Base-by-base conservation (phyloP, 768 basidiomycete species). In the Tylopilus sp. region DNA sequence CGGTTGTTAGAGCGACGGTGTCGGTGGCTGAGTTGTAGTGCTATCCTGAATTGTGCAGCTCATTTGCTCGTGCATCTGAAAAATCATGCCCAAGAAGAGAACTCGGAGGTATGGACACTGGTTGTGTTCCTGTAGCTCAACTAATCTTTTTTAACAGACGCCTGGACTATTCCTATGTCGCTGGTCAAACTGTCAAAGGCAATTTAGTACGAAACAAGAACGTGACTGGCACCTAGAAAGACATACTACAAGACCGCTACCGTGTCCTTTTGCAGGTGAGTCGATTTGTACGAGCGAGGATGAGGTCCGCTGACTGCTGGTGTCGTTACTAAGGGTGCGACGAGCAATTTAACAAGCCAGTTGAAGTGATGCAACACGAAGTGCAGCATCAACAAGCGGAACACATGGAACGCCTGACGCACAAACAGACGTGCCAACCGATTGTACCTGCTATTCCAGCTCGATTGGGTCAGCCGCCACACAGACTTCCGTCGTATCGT, bases 1-100 rank as follows among this genome's bases (percentile, higher is more conserved):
- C 72, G 79, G 53, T 53, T 85, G 47, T 71, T 70, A 47, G 71
- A 73, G 54, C 63, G 71, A 40, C 69, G 64, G 11, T 89, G 86
- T 67, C 73, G 71, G 62, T 90, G 86, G 86, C 67, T 65, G 49
- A 71, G 72, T 23, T 90, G 87, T 65, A 73, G 71, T 51, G 72
- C 71, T 38, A 57, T 80, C 13, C 59, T 86, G 55, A 85, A 83
- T 59, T 82, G 81, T 40, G 67, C 71, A 6, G 69, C 75, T 39
- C 73, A 69, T 40, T 64, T 88, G 45, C 60, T 76, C 33, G 60
- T 66, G 18, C 87, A 89, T 71, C 63, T 83, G 30, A 66, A 66
- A 43, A 49, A 57, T 21, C 75, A 78, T 61, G 69, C 63, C 13
- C 40, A 57, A 15, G 71, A 73, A 44, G 56, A 56, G 57, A 59